Evolutionary conservation across 2,329 filamentous ascomycete species (phyloP), one percentile per base, ranked within the genome.

Genomic region (Lachnellula occidentalis): DNA sequence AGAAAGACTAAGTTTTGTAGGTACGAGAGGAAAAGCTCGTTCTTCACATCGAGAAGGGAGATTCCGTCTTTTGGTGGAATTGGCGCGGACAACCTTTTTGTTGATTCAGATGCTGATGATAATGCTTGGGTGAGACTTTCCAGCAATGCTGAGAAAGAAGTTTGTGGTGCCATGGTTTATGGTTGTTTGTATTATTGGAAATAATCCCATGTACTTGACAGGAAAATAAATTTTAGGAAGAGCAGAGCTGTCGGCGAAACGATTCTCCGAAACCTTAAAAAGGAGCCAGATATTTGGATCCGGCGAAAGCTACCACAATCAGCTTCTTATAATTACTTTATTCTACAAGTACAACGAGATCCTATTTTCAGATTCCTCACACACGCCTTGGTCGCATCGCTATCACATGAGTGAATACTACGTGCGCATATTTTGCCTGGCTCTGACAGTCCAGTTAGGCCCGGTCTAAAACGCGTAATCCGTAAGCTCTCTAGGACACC

Each of bases 1-100:
- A 96, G 76, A 64, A 95, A 95, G 45, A 94, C 89, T 4, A 97
- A 82, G 66, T 96, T 95, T 67, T 99, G 92, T 0, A 99, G 78
- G 72, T 99, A 99, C 4, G 92, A 92, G 39, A 99, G 84, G 17
- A 99, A 84, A n/a, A 99, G 80, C 69, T 99, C 94, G 73, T 95
- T 97, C 75, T 99, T 99, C 61, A 90, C 85, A 69, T 97, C 91
- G 66, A 99, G 85, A 1, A 99, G 83, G 0, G 94, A 96, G 55
- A 99, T 94, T 67, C 94, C 92, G 65, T 96, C 85, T 60, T 86
- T 79, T 1, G 88, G 86, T n/a, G 88, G 82, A 48, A 87, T 75
- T 56, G 95, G 80, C 14, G 76, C 71, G n/a, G 78, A 69, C 17
- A 83, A 69, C 48, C 81, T 81, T 0, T 86, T 82, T 0, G 86